A percentile compares a stretch with the other conserved stretches of the same genome.
These are phyloP conservation scores for Solanum hybrid DNA, from an alignment of 305 asterid genomes.

Conservation along the genomic window DNA sequence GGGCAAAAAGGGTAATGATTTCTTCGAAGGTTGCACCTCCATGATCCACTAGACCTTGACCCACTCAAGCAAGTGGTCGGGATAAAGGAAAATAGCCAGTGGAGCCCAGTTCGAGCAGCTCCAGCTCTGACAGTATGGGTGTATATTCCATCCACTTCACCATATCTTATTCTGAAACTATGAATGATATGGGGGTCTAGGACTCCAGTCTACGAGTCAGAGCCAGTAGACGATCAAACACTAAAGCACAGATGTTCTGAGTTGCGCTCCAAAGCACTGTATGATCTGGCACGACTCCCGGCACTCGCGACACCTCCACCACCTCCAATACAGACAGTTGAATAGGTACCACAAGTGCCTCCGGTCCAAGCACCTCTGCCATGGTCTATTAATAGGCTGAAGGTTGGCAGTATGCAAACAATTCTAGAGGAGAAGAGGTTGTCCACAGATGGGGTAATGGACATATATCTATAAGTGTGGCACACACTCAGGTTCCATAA, in stretches of 20 bases:
- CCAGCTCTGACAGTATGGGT: not conserved
- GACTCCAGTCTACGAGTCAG: not conserved
- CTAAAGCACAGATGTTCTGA: not conserved
- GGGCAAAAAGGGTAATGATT: not conserved
- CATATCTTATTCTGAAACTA: not conserved
- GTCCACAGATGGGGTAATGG: not conserved
- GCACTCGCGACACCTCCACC: not conserved
- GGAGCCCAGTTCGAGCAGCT: not conserved
- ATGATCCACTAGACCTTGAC: not conserved
- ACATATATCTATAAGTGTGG: not conserved
- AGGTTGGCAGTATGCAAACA: not conserved
- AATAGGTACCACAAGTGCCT: not conserved
- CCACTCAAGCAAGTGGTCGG: not conserved
- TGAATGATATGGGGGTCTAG: not conserved
- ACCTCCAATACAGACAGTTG: not conserved
- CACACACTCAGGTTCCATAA: not conserved
- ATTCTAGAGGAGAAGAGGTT: not conserved
- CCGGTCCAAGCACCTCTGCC: not conserved
- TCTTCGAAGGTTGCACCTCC: not conserved
- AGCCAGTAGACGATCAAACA: not conserved
- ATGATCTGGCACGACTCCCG: not conserved
- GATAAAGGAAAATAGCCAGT: not conserved
- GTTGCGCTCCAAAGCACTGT: not conserved
- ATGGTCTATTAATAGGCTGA: no score
- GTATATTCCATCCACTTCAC: not conserved